phyloP scores from a whole-genome alignment of 495 filamentous ascomycete species.

The Penicillium roqueforti region DNA sequence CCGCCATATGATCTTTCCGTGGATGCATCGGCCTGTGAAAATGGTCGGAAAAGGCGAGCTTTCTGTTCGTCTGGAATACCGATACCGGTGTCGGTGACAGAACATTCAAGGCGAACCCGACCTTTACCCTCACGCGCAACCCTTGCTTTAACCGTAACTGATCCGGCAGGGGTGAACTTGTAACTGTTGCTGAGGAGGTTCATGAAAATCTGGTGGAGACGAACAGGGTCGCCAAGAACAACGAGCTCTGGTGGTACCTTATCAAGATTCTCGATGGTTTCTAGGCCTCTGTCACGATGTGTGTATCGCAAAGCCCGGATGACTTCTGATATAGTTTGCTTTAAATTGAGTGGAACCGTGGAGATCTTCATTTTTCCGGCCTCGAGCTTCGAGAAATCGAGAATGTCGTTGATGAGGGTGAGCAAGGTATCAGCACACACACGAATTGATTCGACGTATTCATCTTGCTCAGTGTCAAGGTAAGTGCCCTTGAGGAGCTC shows the following conservation, averaged over 20 bases:
- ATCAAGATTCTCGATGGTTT: slow-evolving; percentile 67
- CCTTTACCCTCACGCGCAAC: slow-evolving; percentile 67
- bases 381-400: slow-evolving; percentile 91
- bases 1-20: slow-evolving; percentile 86
- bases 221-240: slow-evolving; percentile 87
- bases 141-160: slow-evolving; percentile 71
- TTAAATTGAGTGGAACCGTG: slow-evolving; percentile 76
- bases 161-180: slow-evolving; percentile 86
- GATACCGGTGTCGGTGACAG: slow-evolving; percentile 87
- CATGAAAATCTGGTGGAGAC: slow-evolving; percentile 88
- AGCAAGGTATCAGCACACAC: slow-evolving; percentile 86
- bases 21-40: slow-evolving; percentile 84
- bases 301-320: slow-evolving; percentile 82
- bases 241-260: slow-evolving; percentile 63
- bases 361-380: slow-evolving; percentile 95
- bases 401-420: slow-evolving; percentile 92
- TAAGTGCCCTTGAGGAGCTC: slow-evolving; percentile 76
- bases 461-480: slow-evolving; percentile 75
- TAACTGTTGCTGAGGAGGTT: slow-evolving; percentile 91
- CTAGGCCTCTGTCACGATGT: slow-evolving; percentile 70
- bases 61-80: slow-evolving; percentile 79
- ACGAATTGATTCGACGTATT: slow-evolving; percentile 87
- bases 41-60: slow-evolving; percentile 81
- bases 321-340: slow-evolving; percentile 82
- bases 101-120: slow-evolving; percentile 69